Evolutionary conservation across 176 grass and related monocot species (phyloP).

Genomic region (Lolium perenne): DNA sequence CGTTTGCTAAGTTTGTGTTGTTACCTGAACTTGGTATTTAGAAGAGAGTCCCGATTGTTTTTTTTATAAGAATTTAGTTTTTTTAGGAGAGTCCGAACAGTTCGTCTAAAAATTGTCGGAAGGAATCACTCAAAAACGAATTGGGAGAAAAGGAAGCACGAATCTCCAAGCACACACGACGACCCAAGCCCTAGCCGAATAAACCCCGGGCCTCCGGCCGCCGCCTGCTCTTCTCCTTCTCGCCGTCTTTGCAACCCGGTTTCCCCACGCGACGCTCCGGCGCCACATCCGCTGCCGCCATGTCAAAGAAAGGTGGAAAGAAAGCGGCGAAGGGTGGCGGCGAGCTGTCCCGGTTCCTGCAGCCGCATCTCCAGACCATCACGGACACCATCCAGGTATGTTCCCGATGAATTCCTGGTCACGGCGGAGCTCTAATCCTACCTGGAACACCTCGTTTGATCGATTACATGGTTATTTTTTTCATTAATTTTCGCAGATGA

Average conservation of each 20-base stretch:
- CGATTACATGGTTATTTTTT: neutral
- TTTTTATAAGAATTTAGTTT: too few species aligned
- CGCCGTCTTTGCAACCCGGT: neutral
- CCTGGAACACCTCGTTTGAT: neutral
- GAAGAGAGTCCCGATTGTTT: too few species aligned
- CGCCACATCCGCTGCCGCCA: neutral
- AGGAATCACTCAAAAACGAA: too few species aligned
- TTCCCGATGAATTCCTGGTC: neutral
- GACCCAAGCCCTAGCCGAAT: slow-evolving; percentile 36
- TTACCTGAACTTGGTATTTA: too few species aligned
- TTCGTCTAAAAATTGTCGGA: too few species aligned
- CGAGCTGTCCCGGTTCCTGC: slow-evolving; percentile 65
- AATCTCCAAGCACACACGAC: too few species aligned
- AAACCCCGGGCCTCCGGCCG: slow-evolving; percentile 36
- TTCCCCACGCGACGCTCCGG: neutral
- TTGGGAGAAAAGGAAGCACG: too few species aligned
- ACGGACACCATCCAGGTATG: slow-evolving; percentile 71
- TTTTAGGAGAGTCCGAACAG: too few species aligned
- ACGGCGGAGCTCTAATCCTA: neutral
- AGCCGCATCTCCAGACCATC: slow-evolving; percentile 61
- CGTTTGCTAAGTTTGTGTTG: too few species aligned
- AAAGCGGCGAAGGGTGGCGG: slow-evolving; percentile 36
- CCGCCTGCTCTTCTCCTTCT: neutral
- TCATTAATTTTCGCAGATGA: slow-evolving; percentile 51
- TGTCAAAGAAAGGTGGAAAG: slow-evolving; percentile 59